These are phyloP conservation scores for Tremella fuciformis DNA, from an alignment of 768 basidiomycete genomes.

Conservation along the genomic window DNA sequence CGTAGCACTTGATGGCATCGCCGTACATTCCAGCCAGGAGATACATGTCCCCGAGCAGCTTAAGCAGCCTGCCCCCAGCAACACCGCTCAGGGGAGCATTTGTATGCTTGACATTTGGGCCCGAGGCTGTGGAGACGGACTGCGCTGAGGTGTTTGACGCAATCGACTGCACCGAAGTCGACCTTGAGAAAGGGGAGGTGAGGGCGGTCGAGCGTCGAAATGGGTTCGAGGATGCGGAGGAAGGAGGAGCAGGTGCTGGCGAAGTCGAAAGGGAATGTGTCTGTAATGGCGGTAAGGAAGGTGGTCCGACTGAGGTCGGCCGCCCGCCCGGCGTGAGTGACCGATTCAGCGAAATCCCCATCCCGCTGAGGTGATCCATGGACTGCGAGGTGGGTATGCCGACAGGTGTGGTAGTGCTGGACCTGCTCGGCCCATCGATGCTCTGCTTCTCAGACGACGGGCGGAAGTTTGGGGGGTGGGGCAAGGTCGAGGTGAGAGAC, in stretches of 20 bases:
- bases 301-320: conserved; percentile 38
- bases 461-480: conserved; percentile 19
- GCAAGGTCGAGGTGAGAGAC: conserved; percentile 41
- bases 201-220: conserved; percentile 40
- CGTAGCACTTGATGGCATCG: conserved; percentile 81
- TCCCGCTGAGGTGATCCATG: conserved; percentile 21
- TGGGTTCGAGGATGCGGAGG: conserved; percentile 33
- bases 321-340: conserved; percentile 41
- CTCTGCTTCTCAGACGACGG: conserved; percentile 19
- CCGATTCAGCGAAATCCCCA: conserved; percentile 39
- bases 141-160: conserved; percentile 9
- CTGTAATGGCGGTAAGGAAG: conserved; percentile 32
- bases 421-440: conserved; percentile 10
- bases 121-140: conserved; percentile 11
- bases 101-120: conserved; percentile 59
- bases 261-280: conserved; percentile 16
- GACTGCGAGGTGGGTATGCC: conserved; percentile 19
- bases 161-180: conserved; percentile 29
- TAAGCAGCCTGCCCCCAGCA: conserved; percentile 80
- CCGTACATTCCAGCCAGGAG: conserved; percentile 78
- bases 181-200: conserved; percentile 37
- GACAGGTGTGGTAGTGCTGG: conserved; percentile 10
- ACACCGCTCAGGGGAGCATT: conserved; percentile 65
- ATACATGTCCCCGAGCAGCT: conserved; percentile 83
- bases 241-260: conserved; percentile 22